phyloP scores from a whole-genome alignment of 2,329 filamentous ascomycete species.

The Arachnopeziza araneosa region DNA sequence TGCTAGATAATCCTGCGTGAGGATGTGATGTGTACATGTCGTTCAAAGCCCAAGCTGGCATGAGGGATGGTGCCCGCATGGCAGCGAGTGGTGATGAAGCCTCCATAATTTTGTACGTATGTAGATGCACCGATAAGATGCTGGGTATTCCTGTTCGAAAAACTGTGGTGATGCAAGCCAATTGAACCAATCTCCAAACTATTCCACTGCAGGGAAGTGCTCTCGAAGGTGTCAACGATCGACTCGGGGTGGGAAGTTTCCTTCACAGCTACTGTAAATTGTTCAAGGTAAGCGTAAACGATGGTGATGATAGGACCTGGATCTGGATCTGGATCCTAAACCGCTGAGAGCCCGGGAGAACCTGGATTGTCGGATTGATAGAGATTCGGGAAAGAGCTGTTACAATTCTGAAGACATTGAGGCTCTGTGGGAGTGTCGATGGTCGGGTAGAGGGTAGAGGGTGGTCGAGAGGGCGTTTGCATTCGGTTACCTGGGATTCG shows the following conservation, averaged over 20 bases:
- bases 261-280: not conserved
- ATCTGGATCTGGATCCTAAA: not conserved
- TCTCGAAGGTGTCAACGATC: not conserved
- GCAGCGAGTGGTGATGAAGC: conserved; percentile 90
- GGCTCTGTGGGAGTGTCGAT: conserved; percentile 8
- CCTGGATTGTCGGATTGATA: not conserved
- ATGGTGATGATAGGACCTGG: not conserved
- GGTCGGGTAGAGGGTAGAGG: conserved; percentile 11
- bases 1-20: conserved; percentile 42
- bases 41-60: conserved; percentile 53
- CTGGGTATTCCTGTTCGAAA: conserved; percentile 2
- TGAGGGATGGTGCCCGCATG: conserved; percentile 71
- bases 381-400: conserved; percentile 16
- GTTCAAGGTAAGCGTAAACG: conserved; percentile 1
- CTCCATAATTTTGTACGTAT: conserved; percentile 56
- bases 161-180: conserved; percentile 10
- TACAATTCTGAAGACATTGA: conserved; percentile 22
- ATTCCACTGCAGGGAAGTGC: conserved; percentile 17
- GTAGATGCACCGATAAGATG: not conserved
- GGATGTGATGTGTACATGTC: conserved; percentile 49
- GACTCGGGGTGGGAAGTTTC: not conserved
- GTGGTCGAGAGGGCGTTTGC: not conserved
- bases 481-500: conserved; percentile 8
- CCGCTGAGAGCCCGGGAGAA: not conserved
- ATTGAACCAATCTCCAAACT: conserved; percentile 10